Conservation (phyloP, 2,329 filamentous ascomycete genomes). For the Dendryphion nanum region DNA sequence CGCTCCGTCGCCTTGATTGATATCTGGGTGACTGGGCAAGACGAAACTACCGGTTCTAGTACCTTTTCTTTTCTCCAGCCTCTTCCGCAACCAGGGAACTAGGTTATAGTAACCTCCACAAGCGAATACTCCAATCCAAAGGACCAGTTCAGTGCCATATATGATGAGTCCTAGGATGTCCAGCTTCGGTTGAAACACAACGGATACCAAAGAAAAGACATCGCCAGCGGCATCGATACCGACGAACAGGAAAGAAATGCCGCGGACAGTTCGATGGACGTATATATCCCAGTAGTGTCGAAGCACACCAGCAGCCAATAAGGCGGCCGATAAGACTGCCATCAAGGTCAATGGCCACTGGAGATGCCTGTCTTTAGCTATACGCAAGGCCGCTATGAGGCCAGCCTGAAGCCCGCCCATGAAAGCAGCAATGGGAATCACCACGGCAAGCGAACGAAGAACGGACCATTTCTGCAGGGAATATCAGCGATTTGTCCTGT, state of each 20-base stretch:
- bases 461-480: slow-evolving; percentile 53
- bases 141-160: slow-evolving; percentile 62
- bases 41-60: no score
- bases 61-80: slow-evolving; percentile 19
- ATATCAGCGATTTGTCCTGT: slow-evolving; percentile 9
- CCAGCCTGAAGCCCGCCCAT: slow-evolving; percentile 61
- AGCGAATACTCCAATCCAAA: slow-evolving; percentile 67
- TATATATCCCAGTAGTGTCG: slow-evolving; percentile 71
- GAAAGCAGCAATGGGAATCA: slow-evolving; percentile 51
- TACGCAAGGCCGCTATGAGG: slow-evolving; percentile 57
- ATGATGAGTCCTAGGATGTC: slow-evolving; percentile 65
- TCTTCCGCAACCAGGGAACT: slow-evolving; percentile 54
- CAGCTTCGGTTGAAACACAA: slow-evolving; percentile 60
- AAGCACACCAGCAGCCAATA: slow-evolving; percentile 65
- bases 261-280: slow-evolving; percentile 62
- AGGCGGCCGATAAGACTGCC: slow-evolving; percentile 62
- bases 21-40: no score
- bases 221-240: slow-evolving; percentile 69
- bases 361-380: slow-evolving; percentile 44
- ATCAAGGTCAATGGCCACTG: slow-evolving; percentile 66
- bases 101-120: slow-evolving; percentile 66
- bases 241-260: slow-evolving; percentile 72
- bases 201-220: slow-evolving; percentile 63
- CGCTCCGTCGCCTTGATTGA: no score
- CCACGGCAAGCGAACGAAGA: slow-evolving; percentile 48